phyloP scores from a whole-genome alignment of 106 monocot genomes.

The Narthecium ossifragum region DNA sequence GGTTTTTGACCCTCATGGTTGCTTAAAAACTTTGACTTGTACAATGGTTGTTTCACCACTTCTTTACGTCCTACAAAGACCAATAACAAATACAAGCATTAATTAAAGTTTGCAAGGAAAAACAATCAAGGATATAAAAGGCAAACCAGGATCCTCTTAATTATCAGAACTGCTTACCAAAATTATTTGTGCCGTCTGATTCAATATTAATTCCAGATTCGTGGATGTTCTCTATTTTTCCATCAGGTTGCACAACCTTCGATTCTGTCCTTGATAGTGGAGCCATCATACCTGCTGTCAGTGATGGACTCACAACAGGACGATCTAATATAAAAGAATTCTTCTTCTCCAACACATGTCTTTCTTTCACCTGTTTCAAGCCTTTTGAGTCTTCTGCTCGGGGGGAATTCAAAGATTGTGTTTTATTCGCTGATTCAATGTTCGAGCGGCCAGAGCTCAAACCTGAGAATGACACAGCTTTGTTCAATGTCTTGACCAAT shows the following conservation, averaged over 20 bases:
- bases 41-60: conserved; percentile 22
- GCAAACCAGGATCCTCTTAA: neutral
- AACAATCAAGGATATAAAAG: neutral
- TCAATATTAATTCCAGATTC: conserved; percentile 28
- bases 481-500: conserved; percentile 13
- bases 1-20: conserved; percentile 22
- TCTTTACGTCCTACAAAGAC: conserved; percentile 27
- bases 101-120: neutral
- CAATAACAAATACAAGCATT: conserved; percentile 6
- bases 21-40: conserved; percentile 25
- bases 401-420: conserved; percentile 15
- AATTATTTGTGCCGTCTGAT: conserved; percentile 16
- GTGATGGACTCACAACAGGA: conserved; percentile 13
- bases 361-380: conserved; percentile 31
- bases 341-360: conserved; percentile 33
- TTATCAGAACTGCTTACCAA: conserved; percentile 11
- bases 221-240: conserved; percentile 16
- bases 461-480: conserved; percentile 47
- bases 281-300: neutral
- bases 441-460: conserved; percentile 9
- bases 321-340: conserved; percentile 20
- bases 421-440: conserved; percentile 27
- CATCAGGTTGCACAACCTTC: conserved; percentile 16
- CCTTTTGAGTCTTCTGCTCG: conserved; percentile 22
- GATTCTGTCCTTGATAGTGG: conserved; percentile 18